phyloP scores from a whole-genome alignment of 1,284 basidiomycete genomes.

The Leccinum subatratum region DNA sequence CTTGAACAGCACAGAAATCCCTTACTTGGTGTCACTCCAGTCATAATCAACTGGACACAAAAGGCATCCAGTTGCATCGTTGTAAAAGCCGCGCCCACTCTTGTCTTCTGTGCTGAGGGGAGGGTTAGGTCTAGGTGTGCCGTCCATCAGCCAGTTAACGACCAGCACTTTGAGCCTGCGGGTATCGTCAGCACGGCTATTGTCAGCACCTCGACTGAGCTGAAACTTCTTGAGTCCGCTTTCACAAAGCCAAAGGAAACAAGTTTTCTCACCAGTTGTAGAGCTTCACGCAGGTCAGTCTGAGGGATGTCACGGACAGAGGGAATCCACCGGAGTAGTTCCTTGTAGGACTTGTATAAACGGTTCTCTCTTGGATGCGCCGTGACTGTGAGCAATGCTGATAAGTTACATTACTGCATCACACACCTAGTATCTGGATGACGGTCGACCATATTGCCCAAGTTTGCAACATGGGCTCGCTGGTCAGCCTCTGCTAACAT shows the following conservation, averaged over 20 bases:
- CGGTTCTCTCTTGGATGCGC: background rate
- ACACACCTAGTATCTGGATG: background rate
- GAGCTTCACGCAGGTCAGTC: background rate
- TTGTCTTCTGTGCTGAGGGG: background rate
- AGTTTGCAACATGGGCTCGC: background rate
- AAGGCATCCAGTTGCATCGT: background rate
- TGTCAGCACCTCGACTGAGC: background rate
- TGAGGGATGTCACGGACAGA: background rate
- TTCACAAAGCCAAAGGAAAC: background rate
- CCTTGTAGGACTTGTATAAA: background rate
- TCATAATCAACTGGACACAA: background rate
- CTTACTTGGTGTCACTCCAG: background rate
- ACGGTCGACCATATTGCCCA: too few species aligned
- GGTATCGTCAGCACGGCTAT: background rate
- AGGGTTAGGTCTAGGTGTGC: background rate
- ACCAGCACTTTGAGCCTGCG: background rate
- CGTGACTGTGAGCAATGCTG: background rate
- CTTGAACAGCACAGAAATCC: background rate
- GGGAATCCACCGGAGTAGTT: background rate
- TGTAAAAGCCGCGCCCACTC: background rate
- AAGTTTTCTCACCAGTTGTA: background rate
- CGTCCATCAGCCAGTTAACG: constrained; percentile 1
- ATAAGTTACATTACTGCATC: background rate
- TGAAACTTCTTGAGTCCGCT: background rate
- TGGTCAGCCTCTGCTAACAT: background rate